Percentiles rank a stretch among this genome's conserved stretches.
Conservation (phyloP, 2,329 filamentous ascomycete species). For the Macroventuria anomochaeta region DNA sequence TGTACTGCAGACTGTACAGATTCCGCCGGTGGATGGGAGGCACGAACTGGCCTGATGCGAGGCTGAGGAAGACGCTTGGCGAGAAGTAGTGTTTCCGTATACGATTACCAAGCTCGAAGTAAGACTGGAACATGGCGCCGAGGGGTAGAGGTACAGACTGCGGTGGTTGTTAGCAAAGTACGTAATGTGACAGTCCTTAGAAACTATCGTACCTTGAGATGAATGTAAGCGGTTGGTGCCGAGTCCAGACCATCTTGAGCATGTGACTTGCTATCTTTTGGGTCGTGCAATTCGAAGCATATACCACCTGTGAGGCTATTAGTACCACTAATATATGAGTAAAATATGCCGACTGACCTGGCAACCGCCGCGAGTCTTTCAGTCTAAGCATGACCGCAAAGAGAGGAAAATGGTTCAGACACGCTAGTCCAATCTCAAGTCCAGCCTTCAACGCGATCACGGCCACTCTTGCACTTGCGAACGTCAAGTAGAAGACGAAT, state of each 20-base stretch:
- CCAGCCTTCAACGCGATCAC: slow-evolving; percentile 92
- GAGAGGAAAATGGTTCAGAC: slow-evolving; percentile 94
- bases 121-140: slow-evolving; percentile 95
- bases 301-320: slow-evolving; percentile 66
- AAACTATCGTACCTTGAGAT: slow-evolving; percentile 71
- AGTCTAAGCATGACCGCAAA: slow-evolving; percentile 96
- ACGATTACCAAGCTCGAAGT: slow-evolving; percentile 90
- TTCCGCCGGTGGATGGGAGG: slow-evolving; percentile 94
- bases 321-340: not conserved
- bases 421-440: slow-evolving; percentile 90
- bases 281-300: slow-evolving; percentile 86
- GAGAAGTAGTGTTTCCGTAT: slow-evolving; percentile 96
- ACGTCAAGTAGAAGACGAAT: slow-evolving; percentile 95
- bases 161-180: not conserved
- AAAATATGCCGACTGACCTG: slow-evolving; percentile 61
- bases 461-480: slow-evolving; percentile 90
- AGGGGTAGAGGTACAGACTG: slow-evolving; percentile 84
- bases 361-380: slow-evolving; percentile 89
- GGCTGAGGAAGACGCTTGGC: slow-evolving; percentile 82
- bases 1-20: slow-evolving; percentile 95
- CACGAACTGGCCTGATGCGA: slow-evolving; percentile 89
- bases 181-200: not conserved
- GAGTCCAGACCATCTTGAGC: slow-evolving; percentile 44
- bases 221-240: slow-evolving; percentile 79
- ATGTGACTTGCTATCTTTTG: slow-evolving; percentile 53